Percentiles rank a stretch among this genome's conserved stretches.
Conservation (phyloP, 75 land plant species). For the Isoetes taiwanensis region DNA sequence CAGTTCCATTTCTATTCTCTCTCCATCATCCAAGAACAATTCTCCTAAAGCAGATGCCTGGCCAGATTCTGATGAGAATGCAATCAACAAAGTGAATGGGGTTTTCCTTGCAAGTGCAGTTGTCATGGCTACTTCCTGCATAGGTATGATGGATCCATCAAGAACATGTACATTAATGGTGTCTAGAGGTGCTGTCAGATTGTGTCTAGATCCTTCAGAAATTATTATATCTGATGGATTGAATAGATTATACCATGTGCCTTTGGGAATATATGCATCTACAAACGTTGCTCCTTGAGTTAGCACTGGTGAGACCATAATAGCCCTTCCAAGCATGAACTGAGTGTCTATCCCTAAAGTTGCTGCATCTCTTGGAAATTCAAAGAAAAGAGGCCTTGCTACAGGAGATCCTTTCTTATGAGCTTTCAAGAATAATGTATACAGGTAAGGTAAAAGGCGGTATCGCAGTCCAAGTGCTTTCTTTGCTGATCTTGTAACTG, state of each 20-base stretch:
- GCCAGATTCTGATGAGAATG: background rate
- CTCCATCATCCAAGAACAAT: constrained; percentile 16
- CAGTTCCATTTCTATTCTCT: constrained; percentile 4
- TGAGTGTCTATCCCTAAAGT: constrained; percentile 43
- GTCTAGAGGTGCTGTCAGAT: constrained; percentile 13
- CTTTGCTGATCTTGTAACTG: constrained; percentile 53
- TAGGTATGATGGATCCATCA: constrained; percentile 15
- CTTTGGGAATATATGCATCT: constrained; percentile 44
- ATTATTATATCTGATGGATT: constrained; percentile 13
- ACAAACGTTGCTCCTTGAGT: constrained; percentile 24
- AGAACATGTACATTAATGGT: constrained; percentile 18
- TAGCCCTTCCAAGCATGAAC: constrained; percentile 40
- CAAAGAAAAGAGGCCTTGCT: constrained; percentile 67
- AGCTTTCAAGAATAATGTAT: constrained; percentile 54
- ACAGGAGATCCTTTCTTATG: constrained; percentile 55
- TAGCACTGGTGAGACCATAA: constrained; percentile 67
- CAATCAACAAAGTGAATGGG: constrained; percentile 14
- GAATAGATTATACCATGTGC: constrained; percentile 58
- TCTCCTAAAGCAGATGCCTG: constrained; percentile 8
- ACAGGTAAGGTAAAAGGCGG: constrained; percentile 51
- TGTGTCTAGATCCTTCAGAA: background rate
- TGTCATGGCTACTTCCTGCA: constrained; percentile 20
- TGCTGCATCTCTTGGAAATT: constrained; percentile 31
- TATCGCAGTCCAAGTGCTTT: constrained; percentile 59
- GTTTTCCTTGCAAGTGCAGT: constrained; percentile 7